phyloP scores from a whole-genome alignment of 2,329 filamentous ascomycete species.

The Venturia aucupariae region DNA sequence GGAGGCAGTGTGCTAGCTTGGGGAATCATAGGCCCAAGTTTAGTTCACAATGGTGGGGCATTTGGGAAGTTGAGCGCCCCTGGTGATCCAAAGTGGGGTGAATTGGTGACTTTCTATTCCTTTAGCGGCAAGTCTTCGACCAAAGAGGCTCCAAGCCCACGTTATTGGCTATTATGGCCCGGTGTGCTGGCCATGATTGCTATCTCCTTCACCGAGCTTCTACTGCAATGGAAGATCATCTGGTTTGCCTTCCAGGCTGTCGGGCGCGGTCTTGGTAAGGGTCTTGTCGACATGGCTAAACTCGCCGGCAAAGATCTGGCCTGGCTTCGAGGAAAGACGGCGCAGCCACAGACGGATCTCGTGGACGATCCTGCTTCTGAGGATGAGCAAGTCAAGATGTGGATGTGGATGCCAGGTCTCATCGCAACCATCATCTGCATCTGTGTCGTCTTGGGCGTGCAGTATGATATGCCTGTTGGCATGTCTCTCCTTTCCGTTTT shows the following conservation, averaged over 20 bases:
- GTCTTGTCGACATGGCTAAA: conserved; percentile 32
- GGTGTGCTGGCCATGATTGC: conserved; percentile 42
- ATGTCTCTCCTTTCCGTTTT: conserved; percentile 48
- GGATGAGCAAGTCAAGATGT: conserved; percentile 42
- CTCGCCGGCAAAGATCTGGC: conserved; percentile 34
- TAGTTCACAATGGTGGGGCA: conserved; percentile 44
- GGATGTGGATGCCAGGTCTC: conserved; percentile 44
- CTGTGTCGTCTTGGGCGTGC: conserved; percentile 44
- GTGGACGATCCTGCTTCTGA: conserved; percentile 42
- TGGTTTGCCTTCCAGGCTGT: conserved; percentile 40
- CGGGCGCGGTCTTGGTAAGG: conserved; percentile 37
- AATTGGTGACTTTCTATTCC: conserved; percentile 32
- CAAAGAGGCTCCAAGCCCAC: conserved; percentile 37
- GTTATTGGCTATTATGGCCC: conserved; percentile 46
- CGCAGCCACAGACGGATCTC: conserved; percentile 30
- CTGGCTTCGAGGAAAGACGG: conserved; percentile 36
- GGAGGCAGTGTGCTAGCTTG: conserved; percentile 47
- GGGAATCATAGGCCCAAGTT: conserved; percentile 48
- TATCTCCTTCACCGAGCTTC: conserved; percentile 40
- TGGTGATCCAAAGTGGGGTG: conserved; percentile 36
- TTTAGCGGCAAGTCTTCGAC: conserved; percentile 27
- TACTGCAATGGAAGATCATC: conserved; percentile 37
- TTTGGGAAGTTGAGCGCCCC: conserved; percentile 31
- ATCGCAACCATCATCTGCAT: conserved; percentile 39
- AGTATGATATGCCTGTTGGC: conserved; percentile 49